Evolutionary conservation across 495 filamentous ascomycete genomes (phyloP), one percentile per base, ranked within the genome.

Genomic region (Trichoderma gamsii): DNA sequence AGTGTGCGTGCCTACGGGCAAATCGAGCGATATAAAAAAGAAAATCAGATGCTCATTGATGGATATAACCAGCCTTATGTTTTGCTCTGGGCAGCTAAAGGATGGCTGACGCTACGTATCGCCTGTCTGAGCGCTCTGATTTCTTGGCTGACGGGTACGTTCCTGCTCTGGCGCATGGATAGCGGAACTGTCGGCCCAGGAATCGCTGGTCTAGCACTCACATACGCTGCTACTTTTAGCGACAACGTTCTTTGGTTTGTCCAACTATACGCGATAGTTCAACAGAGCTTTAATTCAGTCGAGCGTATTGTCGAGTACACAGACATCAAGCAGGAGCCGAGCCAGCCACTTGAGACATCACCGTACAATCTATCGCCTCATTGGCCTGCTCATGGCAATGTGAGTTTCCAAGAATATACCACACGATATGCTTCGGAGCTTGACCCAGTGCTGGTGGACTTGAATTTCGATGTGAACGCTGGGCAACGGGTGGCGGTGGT

Each of bases 241-340:
- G 95, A 98, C 74, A 97, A 97, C 69, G 88, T 99, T 18, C 82
- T 99, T 21, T 99, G 95, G 95, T 88, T 98, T 67, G 93, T 98
- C 27, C 87, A 96, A 23, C 83, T 97, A 21, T 99, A 98, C 73
- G 89, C 95, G 0, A 83, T 90, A 73, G 96, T 97, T 72, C 95
- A 99, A 76, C 95, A 98, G 79, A 98, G 96, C 78, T 98, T 99
- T 95, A 99, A 99, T 78, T 94, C 93, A 1, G 93, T 99, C 16
- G 95, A 98, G 79, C 89, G 95, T 67, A 90, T 99, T 71, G 91
- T 93, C 73, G 95, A 99, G 78, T 99, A 97, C 73, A 85, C 98
- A 15, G 92, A 97, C 35, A 90, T 98, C 3, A 93, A 97, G 73
- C 95, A 97, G 73, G 95, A 99, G 77, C 93, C 96, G 0, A 81